These are phyloP conservation scores for Globisporangium camurandrum DNA, from an alignment of 352 stramenopile species.

Conservation along the genomic window DNA sequence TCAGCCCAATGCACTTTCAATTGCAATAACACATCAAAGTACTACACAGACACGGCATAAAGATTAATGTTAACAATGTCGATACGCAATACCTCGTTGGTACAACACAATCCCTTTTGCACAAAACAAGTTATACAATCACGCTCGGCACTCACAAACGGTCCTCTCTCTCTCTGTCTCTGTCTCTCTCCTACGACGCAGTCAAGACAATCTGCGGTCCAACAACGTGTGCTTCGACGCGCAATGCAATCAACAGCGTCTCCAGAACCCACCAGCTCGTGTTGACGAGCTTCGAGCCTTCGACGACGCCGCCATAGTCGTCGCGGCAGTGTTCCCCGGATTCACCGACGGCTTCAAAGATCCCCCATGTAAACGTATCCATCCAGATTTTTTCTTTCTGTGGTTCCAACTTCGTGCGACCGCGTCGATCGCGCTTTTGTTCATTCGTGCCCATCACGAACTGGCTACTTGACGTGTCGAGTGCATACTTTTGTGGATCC, in stretches of 20 bases:
- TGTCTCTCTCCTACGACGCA: conserved; percentile 6
- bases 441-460: conserved; percentile 37
- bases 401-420: conserved; percentile 39
- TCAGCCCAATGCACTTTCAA: too few relatives aligned
- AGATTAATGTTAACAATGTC: too few relatives aligned
- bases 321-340: conserved; percentile 33
- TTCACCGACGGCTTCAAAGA: conserved; percentile 38
- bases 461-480: too few relatives aligned
- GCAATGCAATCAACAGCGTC: conserved; percentile 59
- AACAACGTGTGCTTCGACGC: conserved; percentile 41
- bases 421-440: conserved; percentile 40
- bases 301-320: conserved; percentile 55
- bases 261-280: conserved; percentile 66
- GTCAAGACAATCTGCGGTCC: conserved; percentile 22
- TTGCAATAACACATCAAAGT: too few relatives aligned
- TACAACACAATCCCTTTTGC: too few relatives aligned
- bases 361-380: conserved; percentile 60
- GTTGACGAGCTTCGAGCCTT: conserved; percentile 44
- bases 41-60: too few relatives aligned
- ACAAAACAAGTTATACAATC: too few relatives aligned
- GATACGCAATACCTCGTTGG: too few relatives aligned
- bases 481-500: too few relatives aligned
- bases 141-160: not conserved
- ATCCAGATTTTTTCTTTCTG: conserved; percentile 57
- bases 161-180: too few relatives aligned